Conservation (phyloP, 1,284 basidiomycete genomes). For the Leucoagaricus sp. region DNA sequence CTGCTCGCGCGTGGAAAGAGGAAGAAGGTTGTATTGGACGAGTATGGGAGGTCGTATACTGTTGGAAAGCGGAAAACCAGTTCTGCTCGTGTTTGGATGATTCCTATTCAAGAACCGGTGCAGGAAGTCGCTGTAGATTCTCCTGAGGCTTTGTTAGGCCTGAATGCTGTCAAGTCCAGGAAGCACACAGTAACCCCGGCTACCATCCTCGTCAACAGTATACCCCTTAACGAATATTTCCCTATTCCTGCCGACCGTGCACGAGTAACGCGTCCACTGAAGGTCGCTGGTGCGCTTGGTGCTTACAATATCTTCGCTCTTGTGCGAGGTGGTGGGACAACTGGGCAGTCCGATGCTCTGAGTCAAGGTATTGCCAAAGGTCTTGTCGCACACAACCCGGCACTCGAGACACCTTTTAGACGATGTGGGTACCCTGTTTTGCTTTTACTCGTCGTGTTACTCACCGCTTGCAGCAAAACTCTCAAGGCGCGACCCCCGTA, state of each 20-base stretch:
- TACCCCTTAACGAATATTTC: constrained; percentile 82
- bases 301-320: constrained; percentile 93
- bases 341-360: constrained; percentile 91
- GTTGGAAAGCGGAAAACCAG: constrained; percentile 86
- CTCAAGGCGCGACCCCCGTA: constrained; percentile 89
- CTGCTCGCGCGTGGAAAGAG: constrained; percentile 54
- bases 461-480: constrained; percentile 67
- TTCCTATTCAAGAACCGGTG: constrained; percentile 55
- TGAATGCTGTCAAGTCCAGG: constrained; percentile 18
- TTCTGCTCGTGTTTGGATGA: constrained; percentile 91
- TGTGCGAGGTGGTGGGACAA: constrained; percentile 85
- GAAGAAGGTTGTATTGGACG: constrained; percentile 65
- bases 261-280: constrained; percentile 79
- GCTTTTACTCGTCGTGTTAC: constrained; percentile 4
- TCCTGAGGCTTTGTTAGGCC: constrained; percentile 25
- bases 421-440: constrained; percentile 54
- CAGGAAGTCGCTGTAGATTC: constrained; percentile 16
- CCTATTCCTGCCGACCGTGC: constrained; percentile 78
- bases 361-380: constrained; percentile 85
- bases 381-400: constrained; percentile 70
- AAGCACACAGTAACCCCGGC: constrained; percentile 40
- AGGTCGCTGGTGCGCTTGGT: constrained; percentile 83
- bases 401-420: constrained; percentile 65
- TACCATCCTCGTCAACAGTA: constrained; percentile 82
- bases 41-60: constrained; percentile 79